A percentile compares a stretch with the other conserved stretches of the same genome.
Conservation (phyloP, 352 stramenopile species). For the Thraustochytrium striatum region DNA sequence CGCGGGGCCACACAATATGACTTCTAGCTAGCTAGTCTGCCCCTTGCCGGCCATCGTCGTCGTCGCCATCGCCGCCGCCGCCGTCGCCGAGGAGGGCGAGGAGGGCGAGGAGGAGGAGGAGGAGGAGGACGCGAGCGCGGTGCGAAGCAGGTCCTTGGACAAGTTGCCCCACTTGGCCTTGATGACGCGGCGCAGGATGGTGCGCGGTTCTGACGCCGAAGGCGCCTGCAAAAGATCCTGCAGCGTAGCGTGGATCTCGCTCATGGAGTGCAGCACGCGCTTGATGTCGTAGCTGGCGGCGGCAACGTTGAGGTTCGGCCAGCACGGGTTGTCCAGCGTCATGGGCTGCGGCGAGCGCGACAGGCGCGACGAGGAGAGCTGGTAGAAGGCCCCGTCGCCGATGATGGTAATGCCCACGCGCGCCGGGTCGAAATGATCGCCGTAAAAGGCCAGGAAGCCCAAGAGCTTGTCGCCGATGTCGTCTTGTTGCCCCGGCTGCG, state of each 20-base stretch:
- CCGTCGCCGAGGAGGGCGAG: no score
- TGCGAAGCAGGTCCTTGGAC: background rate
- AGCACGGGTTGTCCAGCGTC: slow-evolving; percentile 35
- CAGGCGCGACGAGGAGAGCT: background rate
- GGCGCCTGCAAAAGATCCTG: background rate
- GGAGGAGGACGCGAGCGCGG: no score
- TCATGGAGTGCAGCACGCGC: background rate
- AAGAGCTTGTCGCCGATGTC: background rate
- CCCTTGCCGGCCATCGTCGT: no score
- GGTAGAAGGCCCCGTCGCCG: slow-evolving; percentile 30
- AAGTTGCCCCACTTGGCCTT: background rate
- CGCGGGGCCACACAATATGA: no score
- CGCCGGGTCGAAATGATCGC: slow-evolving; percentile 24
- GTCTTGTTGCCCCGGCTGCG: background rate
- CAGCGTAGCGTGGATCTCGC: slow-evolving; percentile 26
- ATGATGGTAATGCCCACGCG: slow-evolving; percentile 29
- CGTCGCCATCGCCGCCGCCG: no score
- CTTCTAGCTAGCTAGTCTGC: no score
- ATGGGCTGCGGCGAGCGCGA: slow-evolving; percentile 13
- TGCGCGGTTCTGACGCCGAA: background rate
- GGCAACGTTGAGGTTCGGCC: slow-evolving; percentile 31
- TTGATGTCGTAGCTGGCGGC: slow-evolving; percentile 3
- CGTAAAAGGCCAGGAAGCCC: slow-evolving; percentile 38
- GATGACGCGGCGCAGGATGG: background rate
- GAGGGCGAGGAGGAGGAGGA: no score